Conservation (phyloP, 441 rosid species). For the Pelargonium myrrhifolium region DNA sequence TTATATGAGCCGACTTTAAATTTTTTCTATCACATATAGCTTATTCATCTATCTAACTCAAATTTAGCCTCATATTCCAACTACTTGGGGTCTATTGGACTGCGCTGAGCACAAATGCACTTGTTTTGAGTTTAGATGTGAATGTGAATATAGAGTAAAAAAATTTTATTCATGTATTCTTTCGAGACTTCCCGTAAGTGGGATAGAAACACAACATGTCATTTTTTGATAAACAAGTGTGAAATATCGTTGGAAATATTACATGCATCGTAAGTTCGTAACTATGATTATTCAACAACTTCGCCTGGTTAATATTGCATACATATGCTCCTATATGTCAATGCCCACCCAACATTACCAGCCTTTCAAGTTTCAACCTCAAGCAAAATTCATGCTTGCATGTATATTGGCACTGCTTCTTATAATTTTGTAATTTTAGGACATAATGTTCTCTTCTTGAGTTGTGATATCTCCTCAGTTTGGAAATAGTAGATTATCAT, state of each 20-base stretch:
- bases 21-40: neutral
- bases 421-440: neutral
- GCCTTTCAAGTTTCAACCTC: neutral
- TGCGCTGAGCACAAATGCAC: neutral
- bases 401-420: constrained; percentile 4
- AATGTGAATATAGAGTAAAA: neutral
- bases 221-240: neutral
- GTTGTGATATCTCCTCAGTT: neutral
- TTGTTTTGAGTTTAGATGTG: neutral
- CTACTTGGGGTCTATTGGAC: neutral
- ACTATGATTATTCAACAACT: no score
- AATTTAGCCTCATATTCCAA: neutral
- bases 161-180: neutral
- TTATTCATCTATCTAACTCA: neutral
- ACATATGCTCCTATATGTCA: neutral
- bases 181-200: neutral
- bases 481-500: neutral
- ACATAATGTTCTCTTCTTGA: neutral
- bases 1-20: neutral
- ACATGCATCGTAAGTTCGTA: no score
- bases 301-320: neutral
- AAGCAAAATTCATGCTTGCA: neutral
- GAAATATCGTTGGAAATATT: neutral
- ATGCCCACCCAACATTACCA: neutral
- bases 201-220: neutral